These are phyloP conservation scores for Botryotinia convoluta DNA, from an alignment of 2,329 filamentous ascomycete genomes.

Conservation along the genomic window DNA sequence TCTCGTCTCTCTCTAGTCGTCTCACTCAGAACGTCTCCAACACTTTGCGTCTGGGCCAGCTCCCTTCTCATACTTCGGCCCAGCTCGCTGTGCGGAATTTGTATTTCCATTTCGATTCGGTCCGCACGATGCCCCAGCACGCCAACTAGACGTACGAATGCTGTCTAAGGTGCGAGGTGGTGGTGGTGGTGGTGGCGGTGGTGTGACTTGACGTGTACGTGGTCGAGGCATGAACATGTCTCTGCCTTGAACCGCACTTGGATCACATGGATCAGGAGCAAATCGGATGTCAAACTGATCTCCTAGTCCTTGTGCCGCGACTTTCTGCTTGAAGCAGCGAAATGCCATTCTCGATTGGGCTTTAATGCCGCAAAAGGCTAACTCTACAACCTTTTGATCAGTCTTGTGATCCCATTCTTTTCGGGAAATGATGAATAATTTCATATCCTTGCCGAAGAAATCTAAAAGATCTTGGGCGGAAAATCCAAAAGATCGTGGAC, in stretches of 20 bases:
- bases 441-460: constrained; percentile 22
- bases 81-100: background rate
- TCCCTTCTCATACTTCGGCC: constrained; percentile 5
- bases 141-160: background rate
- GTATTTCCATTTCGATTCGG: no score
- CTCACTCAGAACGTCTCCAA: background rate
- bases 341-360: constrained; percentile 19
- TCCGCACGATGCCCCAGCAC: background rate
- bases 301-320: background rate
- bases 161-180: background rate
- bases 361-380: constrained; percentile 17
- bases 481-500: background rate
- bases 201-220: background rate
- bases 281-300: constrained; percentile 18
- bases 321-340: constrained; percentile 16
- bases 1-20: no score
- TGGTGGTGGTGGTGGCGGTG: no score
- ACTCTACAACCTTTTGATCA: constrained; percentile 10
- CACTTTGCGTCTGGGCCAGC: background rate
- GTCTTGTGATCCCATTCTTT: constrained; percentile 1
- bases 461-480: constrained; percentile 1
- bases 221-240: constrained; percentile 11
- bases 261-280: constrained; percentile 22
- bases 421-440: constrained; percentile 18
- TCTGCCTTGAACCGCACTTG: background rate